Base-by-base conservation (phyloP, 768 basidiomycete species). In the Tricholoma hemisulphureum region DNA sequence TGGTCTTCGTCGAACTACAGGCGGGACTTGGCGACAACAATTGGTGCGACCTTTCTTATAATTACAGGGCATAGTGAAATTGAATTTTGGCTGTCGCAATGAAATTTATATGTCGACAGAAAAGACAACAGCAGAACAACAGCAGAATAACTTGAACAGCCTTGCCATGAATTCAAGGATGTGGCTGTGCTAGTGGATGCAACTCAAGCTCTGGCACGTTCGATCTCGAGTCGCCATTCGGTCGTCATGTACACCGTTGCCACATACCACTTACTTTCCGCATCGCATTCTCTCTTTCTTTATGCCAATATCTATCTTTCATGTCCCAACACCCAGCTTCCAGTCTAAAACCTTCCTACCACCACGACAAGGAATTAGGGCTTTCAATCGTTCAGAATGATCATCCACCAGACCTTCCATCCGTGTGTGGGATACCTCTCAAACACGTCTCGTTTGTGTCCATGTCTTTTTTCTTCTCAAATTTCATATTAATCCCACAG, bases 391-490 rank as follows among this genome's bases (percentile, higher is more conserved):
- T 77, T 28, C 60, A 70, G 35, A 67, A 67, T 20, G 56, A 65
- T 48, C 72, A 69, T 28, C 13, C 70, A 10, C 70, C 70, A 21
- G 65, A 76, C 7, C 67, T 76, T 4, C 89, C 90, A 34, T 75
- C 83, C 8, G 64, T 91, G 18, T 87, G 79, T 66, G 89, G 89
- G 51, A 67, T 92, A 32, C 87, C 89, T 14, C 74, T 91, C 63
- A 92, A 91, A 77, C 90, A 91, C 61, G 82, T 92, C 58, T 89
- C 88, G 88, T 89, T 67, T 71, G 84, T 84, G 35, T 31, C n/a
- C n/a, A n/a, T 53, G 34, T 29, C 48, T 16, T 29, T n/a, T 23
- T 46, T 16, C 18, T 29, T 7, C 23, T 49, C 6, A 34, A 4
- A 23, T 8, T 16, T 29, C 55, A 20, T 16, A 2, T n/a, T 54